phyloP scores from a whole-genome alignment of 1,284 basidiomycete genomes.

The Violaceomyces palustris region DNA sequence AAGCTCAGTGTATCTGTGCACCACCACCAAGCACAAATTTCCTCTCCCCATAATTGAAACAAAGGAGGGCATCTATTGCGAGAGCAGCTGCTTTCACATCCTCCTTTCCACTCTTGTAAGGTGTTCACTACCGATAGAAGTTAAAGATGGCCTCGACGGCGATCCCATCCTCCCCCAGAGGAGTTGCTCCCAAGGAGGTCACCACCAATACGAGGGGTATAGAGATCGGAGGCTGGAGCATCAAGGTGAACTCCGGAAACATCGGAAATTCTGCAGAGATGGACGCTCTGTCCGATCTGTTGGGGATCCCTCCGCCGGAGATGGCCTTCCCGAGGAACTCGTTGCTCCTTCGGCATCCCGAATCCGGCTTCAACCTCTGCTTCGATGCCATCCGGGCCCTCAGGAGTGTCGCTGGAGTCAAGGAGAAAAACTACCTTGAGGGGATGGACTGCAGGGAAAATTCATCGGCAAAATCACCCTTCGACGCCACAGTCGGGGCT shows the following conservation, averaged over 20 bases:
- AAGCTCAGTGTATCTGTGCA: too few relatives aligned
- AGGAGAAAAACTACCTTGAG: slow-evolving; percentile 60
- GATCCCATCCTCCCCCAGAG: too few relatives aligned
- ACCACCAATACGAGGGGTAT: slow-evolving; percentile 37
- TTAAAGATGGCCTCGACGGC: too few relatives aligned
- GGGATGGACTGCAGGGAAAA: slow-evolving; percentile 55
- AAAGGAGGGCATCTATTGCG: too few relatives aligned
- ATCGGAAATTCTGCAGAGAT: slow-evolving; percentile 54
- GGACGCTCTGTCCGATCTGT: slow-evolving; percentile 62
- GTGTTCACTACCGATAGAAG: too few relatives aligned
- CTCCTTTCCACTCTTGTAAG: too few relatives aligned
- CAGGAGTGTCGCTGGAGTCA: slow-evolving; percentile 63
- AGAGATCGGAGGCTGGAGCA: slow-evolving; percentile 39
- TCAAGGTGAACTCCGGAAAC: slow-evolving; percentile 35
- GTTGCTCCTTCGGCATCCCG: slow-evolving; percentile 61
- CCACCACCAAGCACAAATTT: too few relatives aligned
- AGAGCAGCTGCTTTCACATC: too few relatives aligned
- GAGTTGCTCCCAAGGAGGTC: too few relatives aligned
- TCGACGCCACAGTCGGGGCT: neutral
- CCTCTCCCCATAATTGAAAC: too few relatives aligned
- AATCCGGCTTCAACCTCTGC: slow-evolving; percentile 63
- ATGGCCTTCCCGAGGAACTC: slow-evolving; percentile 92
- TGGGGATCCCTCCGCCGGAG: slow-evolving; percentile 82
- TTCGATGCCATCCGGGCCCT: slow-evolving; percentile 72
- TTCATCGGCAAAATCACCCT: neutral